Evolutionary conservation across 1,284 basidiomycete species (phyloP).

Genomic region (Sporisorium scitamineum): DNA sequence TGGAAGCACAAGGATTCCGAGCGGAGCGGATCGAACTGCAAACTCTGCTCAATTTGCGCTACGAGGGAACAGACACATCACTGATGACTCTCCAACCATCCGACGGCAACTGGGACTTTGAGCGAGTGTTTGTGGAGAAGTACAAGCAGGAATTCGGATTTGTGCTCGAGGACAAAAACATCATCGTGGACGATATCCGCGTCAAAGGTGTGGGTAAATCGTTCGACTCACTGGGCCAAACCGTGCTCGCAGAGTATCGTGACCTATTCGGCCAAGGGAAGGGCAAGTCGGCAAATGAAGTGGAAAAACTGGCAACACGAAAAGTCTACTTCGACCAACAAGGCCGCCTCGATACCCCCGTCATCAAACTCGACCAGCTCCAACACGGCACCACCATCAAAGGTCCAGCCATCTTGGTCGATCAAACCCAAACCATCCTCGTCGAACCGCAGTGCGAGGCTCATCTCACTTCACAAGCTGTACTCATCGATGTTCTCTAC

Average conservation of each 20-base stretch:
- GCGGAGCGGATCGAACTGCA: constrained; percentile 79
- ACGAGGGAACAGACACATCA: constrained; percentile 82
- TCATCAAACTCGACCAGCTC: constrained; percentile 79
- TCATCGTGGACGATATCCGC: constrained; percentile 92
- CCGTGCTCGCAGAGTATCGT: constrained; percentile 78
- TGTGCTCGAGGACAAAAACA: constrained; percentile 79
- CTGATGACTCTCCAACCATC: constrained; percentile 82
- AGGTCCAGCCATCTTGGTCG: constrained; percentile 90
- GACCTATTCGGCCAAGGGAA: constrained; percentile 32
- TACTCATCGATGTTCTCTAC: constrained; percentile 58
- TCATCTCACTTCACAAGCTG: constrained; percentile 51
- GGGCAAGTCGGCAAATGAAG: constrained; percentile 34
- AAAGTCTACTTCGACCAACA: constrained; percentile 82
- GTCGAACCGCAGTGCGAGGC: constrained; percentile 70
- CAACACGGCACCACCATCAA: constrained; percentile 78
- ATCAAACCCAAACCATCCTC: constrained; percentile 91
- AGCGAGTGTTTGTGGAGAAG: constrained; percentile 77
- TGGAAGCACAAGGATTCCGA: constrained; percentile 83
- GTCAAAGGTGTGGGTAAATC: constrained; percentile 84
- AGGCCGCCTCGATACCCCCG: constrained; percentile 82
- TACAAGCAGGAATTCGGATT: constrained; percentile 81
- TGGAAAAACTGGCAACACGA: constrained; percentile 70
- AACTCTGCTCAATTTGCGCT: constrained; percentile 78
- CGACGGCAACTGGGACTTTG: constrained; percentile 78
- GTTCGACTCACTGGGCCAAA: constrained; percentile 83